Conservation (phyloP, 2,329 filamentous ascomycete genomes). For the Fusarium coffeatum region DNA sequence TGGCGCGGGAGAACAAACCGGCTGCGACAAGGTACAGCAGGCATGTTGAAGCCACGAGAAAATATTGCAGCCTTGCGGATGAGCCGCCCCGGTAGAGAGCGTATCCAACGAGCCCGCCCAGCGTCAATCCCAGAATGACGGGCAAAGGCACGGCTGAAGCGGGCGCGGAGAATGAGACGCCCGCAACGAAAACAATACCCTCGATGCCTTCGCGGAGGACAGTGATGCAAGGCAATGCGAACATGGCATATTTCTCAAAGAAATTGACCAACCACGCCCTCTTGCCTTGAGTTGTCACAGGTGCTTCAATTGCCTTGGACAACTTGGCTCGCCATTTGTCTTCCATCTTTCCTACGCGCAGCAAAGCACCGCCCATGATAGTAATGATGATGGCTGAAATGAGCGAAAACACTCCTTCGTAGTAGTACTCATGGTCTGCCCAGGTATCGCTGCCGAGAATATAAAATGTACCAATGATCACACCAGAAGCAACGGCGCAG, state of each 20-base stretch:
- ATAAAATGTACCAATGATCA: slow-evolving; percentile 80
- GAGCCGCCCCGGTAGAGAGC: slow-evolving; percentile 74
- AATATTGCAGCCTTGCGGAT: slow-evolving; percentile 68
- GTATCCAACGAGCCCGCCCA: slow-evolving; percentile 76
- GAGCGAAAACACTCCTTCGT: slow-evolving; percentile 83
- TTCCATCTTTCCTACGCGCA: slow-evolving; percentile 85
- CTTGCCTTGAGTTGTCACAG: slow-evolving; percentile 58
- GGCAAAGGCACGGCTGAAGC: slow-evolving; percentile 82
- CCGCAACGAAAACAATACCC: slow-evolving; percentile 88
- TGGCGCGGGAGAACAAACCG: slow-evolving; percentile 80
- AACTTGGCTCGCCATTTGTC: slow-evolving; percentile 89
- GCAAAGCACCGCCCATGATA: slow-evolving; percentile 80
- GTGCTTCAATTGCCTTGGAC: slow-evolving; percentile 71
- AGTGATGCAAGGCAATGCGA: slow-evolving; percentile 86
- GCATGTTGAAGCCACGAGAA: slow-evolving; percentile 85
- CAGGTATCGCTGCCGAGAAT: slow-evolving; percentile 74
- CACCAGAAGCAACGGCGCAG: slow-evolving; percentile 72
- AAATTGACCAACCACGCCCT: slow-evolving; percentile 67
- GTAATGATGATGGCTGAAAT: slow-evolving; percentile 86
- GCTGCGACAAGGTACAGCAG: slow-evolving; percentile 87
- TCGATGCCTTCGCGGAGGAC: slow-evolving; percentile 87
- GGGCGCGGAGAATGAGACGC: slow-evolving; percentile 81
- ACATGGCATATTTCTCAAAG: slow-evolving; percentile 86
- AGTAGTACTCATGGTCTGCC: slow-evolving; percentile 77
- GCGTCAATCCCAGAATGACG: slow-evolving; percentile 75